Percentiles rank a stretch among this genome's conserved stretches.
These are phyloP conservation scores for Petunia hybrid DNA, from an alignment of 305 asterid species.

Conservation along the genomic window DNA sequence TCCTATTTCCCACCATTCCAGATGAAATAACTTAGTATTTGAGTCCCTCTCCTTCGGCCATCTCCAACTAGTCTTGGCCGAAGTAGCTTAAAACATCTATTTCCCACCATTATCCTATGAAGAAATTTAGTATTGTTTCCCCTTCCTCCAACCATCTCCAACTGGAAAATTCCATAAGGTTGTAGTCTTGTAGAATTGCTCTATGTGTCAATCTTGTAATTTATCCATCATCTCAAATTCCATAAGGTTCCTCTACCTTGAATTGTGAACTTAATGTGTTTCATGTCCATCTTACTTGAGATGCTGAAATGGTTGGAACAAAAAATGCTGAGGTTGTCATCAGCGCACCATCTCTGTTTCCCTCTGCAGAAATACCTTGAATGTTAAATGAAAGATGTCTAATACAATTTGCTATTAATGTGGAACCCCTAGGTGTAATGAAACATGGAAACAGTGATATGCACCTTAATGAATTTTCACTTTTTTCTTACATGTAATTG, in stretches of 20 bases:
- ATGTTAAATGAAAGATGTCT: background rate
- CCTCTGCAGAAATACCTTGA: conserved; percentile 20
- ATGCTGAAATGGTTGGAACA: background rate
- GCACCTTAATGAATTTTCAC: conserved; percentile 29
- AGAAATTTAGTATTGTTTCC: background rate
- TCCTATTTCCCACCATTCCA: background rate
- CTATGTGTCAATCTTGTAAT: background rate
- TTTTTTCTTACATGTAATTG: conserved; percentile 14
- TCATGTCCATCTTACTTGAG: conserved; percentile 20
- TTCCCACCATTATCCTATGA: background rate
- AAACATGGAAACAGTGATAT: conserved; percentile 8
- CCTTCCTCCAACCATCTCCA: conserved; percentile 19
- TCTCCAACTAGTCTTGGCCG: too few relatives aligned
- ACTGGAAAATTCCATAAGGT: background rate
- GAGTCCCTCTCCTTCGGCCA: too few relatives aligned
- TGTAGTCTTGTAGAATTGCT: background rate
- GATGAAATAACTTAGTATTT: too few relatives aligned
- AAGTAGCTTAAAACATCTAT: too few relatives aligned
- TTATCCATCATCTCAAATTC: conserved; percentile 13
- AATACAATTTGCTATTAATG: conserved; percentile 19
- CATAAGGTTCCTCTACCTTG: conserved; percentile 18
- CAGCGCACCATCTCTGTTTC: conserved; percentile 4
- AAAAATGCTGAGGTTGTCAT: conserved; percentile 18
- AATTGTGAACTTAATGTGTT: conserved; percentile 6
- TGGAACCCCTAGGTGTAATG: background rate